Percentiles rank a stretch among this genome's conserved stretches.
Conservation (phyloP, 768 basidiomycete genomes). For the Podaxis sp. region DNA sequence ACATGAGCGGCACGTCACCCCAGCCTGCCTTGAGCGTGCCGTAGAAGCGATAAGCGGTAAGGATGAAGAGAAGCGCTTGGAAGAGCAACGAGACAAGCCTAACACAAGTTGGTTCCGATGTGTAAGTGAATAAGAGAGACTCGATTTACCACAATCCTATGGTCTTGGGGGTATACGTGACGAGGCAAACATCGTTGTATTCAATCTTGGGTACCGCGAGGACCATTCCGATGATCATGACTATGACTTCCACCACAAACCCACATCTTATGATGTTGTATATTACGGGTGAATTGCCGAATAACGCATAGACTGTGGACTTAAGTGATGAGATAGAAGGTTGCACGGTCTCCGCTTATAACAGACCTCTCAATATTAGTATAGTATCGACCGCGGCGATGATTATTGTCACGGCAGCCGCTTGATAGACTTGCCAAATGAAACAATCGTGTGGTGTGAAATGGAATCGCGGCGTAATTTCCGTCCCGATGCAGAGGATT, state of each 20-base stretch:
- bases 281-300: conserved; percentile 15
- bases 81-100: conserved; percentile 32
- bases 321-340: neutral
- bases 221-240: conserved; percentile 29
- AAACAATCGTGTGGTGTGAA: conserved; percentile 41
- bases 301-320: conserved; percentile 38
- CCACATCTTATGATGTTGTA: conserved; percentile 2
- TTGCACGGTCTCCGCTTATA: neutral
- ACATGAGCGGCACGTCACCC: conserved; percentile 40
- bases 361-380: conserved; percentile 38
- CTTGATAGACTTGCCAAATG: conserved; percentile 46
- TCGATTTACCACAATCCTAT: conserved; percentile 32
- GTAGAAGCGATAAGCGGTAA: conserved; percentile 37
- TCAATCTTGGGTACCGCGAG: conserved; percentile 30
- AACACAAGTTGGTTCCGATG: neutral
- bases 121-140: neutral
- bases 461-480: conserved; percentile 33
- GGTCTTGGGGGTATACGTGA: conserved; percentile 25
- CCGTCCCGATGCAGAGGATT: conserved; percentile 34
- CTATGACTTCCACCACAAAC: conserved; percentile 30
- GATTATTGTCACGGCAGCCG: conserved; percentile 29
- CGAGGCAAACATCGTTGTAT: conserved; percentile 34
- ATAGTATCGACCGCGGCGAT: conserved; percentile 36
- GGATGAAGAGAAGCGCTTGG: conserved; percentile 39
- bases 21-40: conserved; percentile 33